These are phyloP conservation scores for Cucumis hystrix DNA, from an alignment of 306 rosid genomes.

Conservation along the genomic window DNA sequence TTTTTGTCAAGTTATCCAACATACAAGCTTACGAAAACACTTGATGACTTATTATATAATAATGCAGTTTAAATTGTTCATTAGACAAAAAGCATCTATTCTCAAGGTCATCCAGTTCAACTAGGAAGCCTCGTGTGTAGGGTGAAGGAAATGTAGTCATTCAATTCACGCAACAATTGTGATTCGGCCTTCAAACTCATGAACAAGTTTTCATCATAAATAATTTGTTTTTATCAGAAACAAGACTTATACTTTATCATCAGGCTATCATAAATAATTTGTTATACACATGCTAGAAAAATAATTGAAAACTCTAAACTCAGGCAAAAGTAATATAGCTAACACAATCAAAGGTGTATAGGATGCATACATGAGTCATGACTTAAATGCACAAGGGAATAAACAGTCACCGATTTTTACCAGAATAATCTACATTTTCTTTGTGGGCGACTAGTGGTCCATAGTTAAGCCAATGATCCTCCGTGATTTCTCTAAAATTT, in stretches of 20 bases:
- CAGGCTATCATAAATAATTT: neutral
- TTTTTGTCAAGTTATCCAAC: constrained; percentile 34
- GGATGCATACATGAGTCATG: neutral
- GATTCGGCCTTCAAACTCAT: neutral
- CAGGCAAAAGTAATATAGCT: neutral
- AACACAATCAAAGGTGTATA: neutral
- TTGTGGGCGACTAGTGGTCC: constrained; percentile 26
- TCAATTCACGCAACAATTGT: neutral
- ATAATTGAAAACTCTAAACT: neutral
- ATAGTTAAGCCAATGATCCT: constrained; percentile 61
- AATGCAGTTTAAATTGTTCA: neutral
- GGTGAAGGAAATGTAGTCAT: neutral
- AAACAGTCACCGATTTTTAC: constrained; percentile 29
- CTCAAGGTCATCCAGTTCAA: neutral
- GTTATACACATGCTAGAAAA: neutral
- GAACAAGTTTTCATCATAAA: neutral
- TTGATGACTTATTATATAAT: constrained; percentile 7
- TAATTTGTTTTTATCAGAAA: neutral
- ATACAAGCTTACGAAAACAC: constrained; percentile 41
- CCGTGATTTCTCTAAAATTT: constrained; percentile 75
- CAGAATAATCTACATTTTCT: constrained; percentile 27
- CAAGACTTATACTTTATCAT: too few species aligned
- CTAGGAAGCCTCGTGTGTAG: neutral
- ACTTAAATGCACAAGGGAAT: neutral
- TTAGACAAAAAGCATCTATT: neutral